These are phyloP conservation scores for Phytophthora syringae DNA, from an alignment of 352 stramenopile species.

Conservation along the genomic window DNA sequence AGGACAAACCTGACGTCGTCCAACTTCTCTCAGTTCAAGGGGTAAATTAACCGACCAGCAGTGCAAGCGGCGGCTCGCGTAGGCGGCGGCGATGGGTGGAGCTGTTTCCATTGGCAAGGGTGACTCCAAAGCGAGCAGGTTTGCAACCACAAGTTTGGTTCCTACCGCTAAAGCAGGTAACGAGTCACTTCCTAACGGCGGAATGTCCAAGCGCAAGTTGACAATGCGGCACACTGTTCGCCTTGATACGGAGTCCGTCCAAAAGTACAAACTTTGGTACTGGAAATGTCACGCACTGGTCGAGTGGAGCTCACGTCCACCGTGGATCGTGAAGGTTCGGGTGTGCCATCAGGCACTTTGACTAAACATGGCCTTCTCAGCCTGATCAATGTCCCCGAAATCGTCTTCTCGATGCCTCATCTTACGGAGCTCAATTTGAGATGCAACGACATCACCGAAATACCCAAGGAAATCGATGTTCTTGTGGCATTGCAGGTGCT, in stretches of 20 bases:
- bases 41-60: neutral
- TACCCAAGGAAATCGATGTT: conserved; percentile 67
- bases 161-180: neutral
- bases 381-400: conserved; percentile 56
- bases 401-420: conserved; percentile 65
- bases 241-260: conserved; percentile 34
- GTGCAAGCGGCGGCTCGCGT: neutral
- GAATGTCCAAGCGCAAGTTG: conserved; percentile 36
- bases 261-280: conserved; percentile 49
- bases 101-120: conserved; percentile 29
- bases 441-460: conserved; percentile 63
- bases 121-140: conserved; percentile 7
- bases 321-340: conserved; percentile 46
- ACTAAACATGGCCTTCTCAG: conserved; percentile 53
- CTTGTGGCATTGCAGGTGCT: conserved; percentile 55
- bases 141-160: conserved; percentile 25
- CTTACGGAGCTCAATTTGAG: conserved; percentile 70
- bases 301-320: conserved; percentile 71
- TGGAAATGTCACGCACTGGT: conserved; percentile 57
- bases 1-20: neutral
- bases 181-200: conserved; percentile 5
- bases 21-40: neutral
- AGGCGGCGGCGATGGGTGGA: conserved; percentile 28
- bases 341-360: conserved; percentile 51
- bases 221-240: conserved; percentile 45